Base-by-base conservation (phyloP, 805 yeast genomes). In the Kluyveromyces wickerhamii region DNA sequence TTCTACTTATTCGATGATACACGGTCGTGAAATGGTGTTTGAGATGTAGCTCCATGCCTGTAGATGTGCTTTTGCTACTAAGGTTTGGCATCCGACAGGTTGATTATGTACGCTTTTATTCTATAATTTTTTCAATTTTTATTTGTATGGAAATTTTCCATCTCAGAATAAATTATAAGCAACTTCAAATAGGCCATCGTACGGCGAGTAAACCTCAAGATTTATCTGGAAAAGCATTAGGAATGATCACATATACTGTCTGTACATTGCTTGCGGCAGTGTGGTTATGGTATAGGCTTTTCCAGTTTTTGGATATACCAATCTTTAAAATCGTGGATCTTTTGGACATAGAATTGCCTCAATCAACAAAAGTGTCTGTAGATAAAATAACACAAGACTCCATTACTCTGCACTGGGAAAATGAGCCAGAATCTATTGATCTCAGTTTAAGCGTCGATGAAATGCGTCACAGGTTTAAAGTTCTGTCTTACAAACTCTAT, bases 361-460 rank as follows among this genome's bases (percentile, higher is more conserved):
- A 57, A 12, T 51, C 59, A 3, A 48, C 54, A 4, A 56, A 56
- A 34, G 52, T 56, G 4, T 56, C 62, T 2, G 52, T 57, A 15
- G 62, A 57, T 37, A 50, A 43, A 26, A 49, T 57, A n/a, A 42
- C 56, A 4, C 39, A 36, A 12, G 42, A 44, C 24, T 45, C 58
- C 1, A 46, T 57, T 6, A 51, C 59, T 3, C 37, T 57, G 10
- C 59, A 56, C 41, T 57, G 62, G 62, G 62, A 57, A 37, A 57
- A 57, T 36, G 59, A 56, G 34, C 50, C 51, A 5, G 37, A 32
- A 11, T 42, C 46, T 2, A 9, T 21, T 11, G 20, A 35, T 30
- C 21, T 17, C 17, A 29, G 18, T 34, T 8, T 38, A 19, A 36
- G 42, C 14, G 52, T 56, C 7, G 33, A 30, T 9, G 18, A 5